Conservation (phyloP, 2,329 filamentous ascomycete species). For the Aspergillus oerlinghausenensis region DNA sequence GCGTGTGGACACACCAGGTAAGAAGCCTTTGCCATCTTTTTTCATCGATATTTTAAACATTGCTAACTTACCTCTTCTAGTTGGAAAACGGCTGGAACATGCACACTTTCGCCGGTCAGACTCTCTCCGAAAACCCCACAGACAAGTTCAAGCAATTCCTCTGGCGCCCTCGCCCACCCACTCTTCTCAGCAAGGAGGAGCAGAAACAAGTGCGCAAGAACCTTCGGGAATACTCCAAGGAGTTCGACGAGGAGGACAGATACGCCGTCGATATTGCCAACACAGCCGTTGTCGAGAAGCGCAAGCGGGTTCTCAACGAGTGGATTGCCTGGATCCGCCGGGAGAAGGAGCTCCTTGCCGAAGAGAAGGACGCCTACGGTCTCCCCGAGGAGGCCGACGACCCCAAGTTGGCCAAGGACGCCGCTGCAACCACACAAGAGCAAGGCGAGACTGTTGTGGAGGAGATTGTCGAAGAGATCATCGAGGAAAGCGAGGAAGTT, state of each 20-base stretch:
- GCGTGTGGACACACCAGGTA: slow-evolving; percentile 93
- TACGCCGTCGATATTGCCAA: slow-evolving; percentile 92
- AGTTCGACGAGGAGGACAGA: slow-evolving; percentile 92
- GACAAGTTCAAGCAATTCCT: slow-evolving; percentile 98
- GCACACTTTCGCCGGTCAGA: slow-evolving; percentile 91
- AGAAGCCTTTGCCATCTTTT: slow-evolving; percentile 34
- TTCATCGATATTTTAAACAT: slow-evolving; percentile 4
- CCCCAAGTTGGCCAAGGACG: slow-evolving; percentile 47
- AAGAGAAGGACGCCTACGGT: slow-evolving; percentile 66
- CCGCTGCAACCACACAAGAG: slow-evolving; percentile 54
- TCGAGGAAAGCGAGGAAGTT: slow-evolving; percentile 79
- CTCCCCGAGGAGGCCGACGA: slow-evolving; percentile 63
- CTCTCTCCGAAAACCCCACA: slow-evolving; percentile 82
- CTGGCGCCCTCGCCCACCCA: slow-evolving; percentile 87
- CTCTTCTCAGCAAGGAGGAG: slow-evolving; percentile 92
- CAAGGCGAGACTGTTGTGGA: slow-evolving; percentile 77
- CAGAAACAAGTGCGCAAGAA: slow-evolving; percentile 98
- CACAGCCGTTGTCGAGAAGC: slow-evolving; percentile 84
- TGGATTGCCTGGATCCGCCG: slow-evolving; percentile 80
- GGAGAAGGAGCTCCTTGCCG: slow-evolving; percentile 65
- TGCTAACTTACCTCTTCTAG: slow-evolving; percentile 44
- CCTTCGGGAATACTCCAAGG: slow-evolving; percentile 88
- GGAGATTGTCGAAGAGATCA: slow-evolving; percentile 79
- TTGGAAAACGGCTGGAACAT: slow-evolving; percentile 99
- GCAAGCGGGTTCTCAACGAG: slow-evolving; percentile 76